phyloP scores from a whole-genome alignment of 2,329 filamentous ascomycete genomes.

The Aureobasidium namibiae region DNA sequence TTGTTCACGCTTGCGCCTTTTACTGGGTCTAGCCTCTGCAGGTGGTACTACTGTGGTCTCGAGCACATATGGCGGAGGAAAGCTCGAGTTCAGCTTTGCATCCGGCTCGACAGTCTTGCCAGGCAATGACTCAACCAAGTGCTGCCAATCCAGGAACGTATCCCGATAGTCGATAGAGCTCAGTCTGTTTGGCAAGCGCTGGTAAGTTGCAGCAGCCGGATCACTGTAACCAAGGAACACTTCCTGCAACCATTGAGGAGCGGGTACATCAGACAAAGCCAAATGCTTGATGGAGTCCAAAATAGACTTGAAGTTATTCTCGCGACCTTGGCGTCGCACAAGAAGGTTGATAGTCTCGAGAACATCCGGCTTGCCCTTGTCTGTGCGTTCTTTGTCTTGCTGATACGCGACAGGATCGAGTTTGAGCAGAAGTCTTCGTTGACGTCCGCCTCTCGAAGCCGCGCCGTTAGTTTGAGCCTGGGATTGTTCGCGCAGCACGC shows the following conservation, averaged over 20 bases:
- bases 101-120: constrained; percentile 76
- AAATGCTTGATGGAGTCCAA: constrained; percentile 85
- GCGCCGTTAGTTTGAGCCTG: constrained; percentile 56
- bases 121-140: constrained; percentile 82
- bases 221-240: constrained; percentile 98
- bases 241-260: constrained; percentile 89
- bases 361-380: constrained; percentile 63
- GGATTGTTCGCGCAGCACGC: constrained; percentile 49
- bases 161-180: constrained; percentile 82
- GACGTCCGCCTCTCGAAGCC: constrained; percentile 43
- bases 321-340: constrained; percentile 70
- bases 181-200: constrained; percentile 68
- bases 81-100: constrained; percentile 61
- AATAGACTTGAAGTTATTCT: constrained; percentile 96
- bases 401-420: constrained; percentile 74
- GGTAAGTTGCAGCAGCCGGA: constrained; percentile 78
- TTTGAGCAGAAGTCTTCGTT: constrained; percentile 67
- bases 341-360: constrained; percentile 83
- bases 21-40: constrained; percentile 53
- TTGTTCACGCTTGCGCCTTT: constrained; percentile 77
- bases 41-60: constrained; percentile 45
- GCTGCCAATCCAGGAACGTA: constrained; percentile 92
- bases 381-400: constrained; percentile 59
- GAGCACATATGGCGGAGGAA: constrained; percentile 81
- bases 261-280: constrained; percentile 72